These are phyloP conservation scores for Fusarium temperatum DNA, from an alignment of 2,329 filamentous ascomycete genomes.

Conservation along the genomic window DNA sequence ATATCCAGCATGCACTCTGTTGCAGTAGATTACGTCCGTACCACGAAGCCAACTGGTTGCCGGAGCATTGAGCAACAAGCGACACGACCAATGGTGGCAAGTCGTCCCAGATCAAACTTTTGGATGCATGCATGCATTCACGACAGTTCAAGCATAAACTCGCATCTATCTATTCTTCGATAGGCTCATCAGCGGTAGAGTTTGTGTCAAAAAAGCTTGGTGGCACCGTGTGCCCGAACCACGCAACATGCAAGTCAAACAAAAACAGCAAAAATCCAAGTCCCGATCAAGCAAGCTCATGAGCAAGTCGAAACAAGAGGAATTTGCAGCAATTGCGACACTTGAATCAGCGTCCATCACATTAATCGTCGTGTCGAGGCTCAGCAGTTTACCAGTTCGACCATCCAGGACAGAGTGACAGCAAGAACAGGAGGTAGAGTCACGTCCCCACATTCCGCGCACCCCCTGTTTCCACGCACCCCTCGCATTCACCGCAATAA, in stretches of 20 bases:
- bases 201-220: not conserved
- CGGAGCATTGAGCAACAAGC: not conserved
- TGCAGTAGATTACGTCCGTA: rapidly evolving
- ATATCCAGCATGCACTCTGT: rapidly evolving
- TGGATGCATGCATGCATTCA: not conserved
- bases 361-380: too few species aligned
- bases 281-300: rapidly evolving
- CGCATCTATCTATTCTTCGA: rapidly evolving
- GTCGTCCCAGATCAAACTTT: not conserved
- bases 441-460: too few species aligned
- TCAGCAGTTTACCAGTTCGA: not conserved
- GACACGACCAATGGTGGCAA: not conserved
- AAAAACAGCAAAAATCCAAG: not conserved
- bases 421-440: not conserved
- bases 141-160: not conserved
- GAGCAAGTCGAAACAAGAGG: rapidly evolving
- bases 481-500: too few species aligned
- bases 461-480: too few species aligned
- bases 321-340: not conserved
- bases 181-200: not conserved
- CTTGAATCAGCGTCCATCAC: not conserved
- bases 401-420: not conserved
- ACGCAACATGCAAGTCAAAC: not conserved
- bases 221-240: too few species aligned
- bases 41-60: not conserved